phyloP scores from a whole-genome alignment of 352 stramenopile genomes.

The Phytophthora ohioensis region DNA sequence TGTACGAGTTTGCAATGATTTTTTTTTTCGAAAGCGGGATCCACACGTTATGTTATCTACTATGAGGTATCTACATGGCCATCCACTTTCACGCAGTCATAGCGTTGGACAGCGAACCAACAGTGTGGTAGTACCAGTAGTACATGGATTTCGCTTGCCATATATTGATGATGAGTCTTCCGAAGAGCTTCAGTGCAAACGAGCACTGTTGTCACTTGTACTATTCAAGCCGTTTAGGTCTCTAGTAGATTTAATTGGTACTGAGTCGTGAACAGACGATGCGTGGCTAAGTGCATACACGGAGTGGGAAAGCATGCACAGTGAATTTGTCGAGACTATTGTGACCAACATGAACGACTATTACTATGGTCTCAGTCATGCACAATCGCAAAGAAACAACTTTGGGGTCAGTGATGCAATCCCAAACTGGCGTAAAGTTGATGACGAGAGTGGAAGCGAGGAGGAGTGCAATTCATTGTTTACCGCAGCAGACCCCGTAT shows the following conservation, averaged over 20 bases:
- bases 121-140: constrained; percentile 5
- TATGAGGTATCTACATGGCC: neutral
- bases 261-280: neutral
- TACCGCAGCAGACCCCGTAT: too few relatives aligned
- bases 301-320: neutral
- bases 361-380: neutral
- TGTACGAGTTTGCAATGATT: constrained; percentile 15
- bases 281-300: constrained; percentile 1
- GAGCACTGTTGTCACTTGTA: too few relatives aligned
- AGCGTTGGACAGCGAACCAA: neutral
- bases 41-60: too few relatives aligned
- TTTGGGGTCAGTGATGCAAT: too few relatives aligned
- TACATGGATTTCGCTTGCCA: constrained; percentile 6
- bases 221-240: too few relatives aligned
- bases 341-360: constrained; percentile 14
- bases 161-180: neutral
- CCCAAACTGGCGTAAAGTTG: too few relatives aligned
- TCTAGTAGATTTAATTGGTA: too few relatives aligned
- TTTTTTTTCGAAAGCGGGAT: neutral
- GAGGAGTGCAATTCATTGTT: too few relatives aligned
- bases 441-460: too few relatives aligned
- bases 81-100: constrained; percentile 1
- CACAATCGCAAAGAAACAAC: too few relatives aligned
- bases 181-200: neutral
- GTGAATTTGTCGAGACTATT: constrained; percentile 1